These are phyloP conservation scores for Peziza echinospora DNA, from an alignment of 495 filamentous ascomycete species.

Conservation along the genomic window DNA sequence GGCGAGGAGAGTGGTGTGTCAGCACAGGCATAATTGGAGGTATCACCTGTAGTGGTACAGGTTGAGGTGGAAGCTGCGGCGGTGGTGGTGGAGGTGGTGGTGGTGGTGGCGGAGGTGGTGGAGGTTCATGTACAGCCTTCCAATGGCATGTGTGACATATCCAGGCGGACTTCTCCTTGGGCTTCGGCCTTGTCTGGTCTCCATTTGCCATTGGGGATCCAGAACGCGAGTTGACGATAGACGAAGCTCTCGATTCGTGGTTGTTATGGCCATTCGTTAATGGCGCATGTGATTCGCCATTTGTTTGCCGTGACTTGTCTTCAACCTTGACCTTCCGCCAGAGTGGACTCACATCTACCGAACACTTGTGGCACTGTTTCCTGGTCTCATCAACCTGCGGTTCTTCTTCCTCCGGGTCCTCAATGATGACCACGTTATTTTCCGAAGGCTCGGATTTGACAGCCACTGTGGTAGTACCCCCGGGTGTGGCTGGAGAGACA, in stretches of 20 bases:
- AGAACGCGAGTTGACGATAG: too few species aligned
- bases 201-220: too few species aligned
- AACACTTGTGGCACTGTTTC: conserved; percentile 13
- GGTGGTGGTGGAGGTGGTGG: conserved; percentile 9
- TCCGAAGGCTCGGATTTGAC: background rate
- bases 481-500: too few species aligned
- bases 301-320: background rate
- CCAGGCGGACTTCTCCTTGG: background rate
- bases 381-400: background rate
- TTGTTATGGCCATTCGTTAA: background rate
- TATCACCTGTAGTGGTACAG: background rate
- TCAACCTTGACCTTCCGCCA: conserved; percentile 14
- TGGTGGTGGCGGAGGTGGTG: conserved; percentile 9
- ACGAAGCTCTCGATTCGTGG: background rate
- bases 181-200: too few species aligned
- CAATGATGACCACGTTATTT: background rate
- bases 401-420: background rate
- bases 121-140: conserved; percentile 10
- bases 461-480: too few species aligned
- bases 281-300: background rate
- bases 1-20: background rate
- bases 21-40: background rate
- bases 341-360: conserved; percentile 15
- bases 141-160: conserved; percentile 12
- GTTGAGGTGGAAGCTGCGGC: conserved; percentile 9